Evolutionary conservation across 805 yeast species (phyloP).

Genomic region (Kluyveromyces starmeri): DNA sequence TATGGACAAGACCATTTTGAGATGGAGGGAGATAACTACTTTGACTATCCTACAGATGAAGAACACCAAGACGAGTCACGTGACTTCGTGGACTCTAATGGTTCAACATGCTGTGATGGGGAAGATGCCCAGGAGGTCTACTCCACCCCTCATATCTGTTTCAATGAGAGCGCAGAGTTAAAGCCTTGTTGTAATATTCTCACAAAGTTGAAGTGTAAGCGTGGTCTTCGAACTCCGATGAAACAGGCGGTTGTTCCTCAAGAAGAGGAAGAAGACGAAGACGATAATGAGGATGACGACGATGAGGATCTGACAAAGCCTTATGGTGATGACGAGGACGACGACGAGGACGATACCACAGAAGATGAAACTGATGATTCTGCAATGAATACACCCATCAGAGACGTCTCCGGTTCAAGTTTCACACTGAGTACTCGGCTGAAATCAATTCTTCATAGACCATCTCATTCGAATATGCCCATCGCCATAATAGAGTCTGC

Average conservation of each 20-base stretch:
- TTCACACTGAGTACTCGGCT: no score
- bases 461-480: neutral
- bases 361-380: neutral
- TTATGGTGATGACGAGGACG: conserved; percentile 4
- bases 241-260: neutral
- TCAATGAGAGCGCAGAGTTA: conserved; percentile 2
- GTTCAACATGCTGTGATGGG: no score
- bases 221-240: conserved; percentile 4
- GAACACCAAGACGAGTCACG: neutral
- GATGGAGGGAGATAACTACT: conserved; percentile 1
- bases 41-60: conserved; percentile 2
- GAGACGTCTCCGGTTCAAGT: no score
- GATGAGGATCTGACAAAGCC: neutral
- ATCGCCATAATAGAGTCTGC: neutral
- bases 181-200: conserved; percentile 2
- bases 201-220: conserved; percentile 1
- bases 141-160: conserved; percentile 1
- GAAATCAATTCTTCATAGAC: neutral
- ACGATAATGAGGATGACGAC: conserved; percentile 2
- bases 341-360: conserved; percentile 5
- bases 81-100: no score
- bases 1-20: conserved; percentile 2
- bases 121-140: no score
- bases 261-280: neutral
- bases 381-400: no score